Base-by-base conservation (phyloP, 805 yeast genomes). In the Pichia sporocuriosa region DNA sequence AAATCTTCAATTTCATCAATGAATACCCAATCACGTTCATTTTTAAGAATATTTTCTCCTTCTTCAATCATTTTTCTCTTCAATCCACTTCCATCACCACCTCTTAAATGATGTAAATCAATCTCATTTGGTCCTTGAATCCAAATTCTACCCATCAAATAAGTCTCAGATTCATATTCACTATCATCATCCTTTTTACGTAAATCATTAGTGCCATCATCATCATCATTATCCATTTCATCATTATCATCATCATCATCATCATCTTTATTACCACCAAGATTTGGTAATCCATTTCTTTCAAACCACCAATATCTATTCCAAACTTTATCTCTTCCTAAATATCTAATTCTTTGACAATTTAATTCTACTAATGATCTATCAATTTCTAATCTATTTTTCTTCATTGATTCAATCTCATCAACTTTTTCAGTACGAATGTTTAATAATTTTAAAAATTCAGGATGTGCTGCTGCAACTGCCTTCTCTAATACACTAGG, bases 241-340 rank as follows among this genome's bases (percentile, higher is more conserved):
- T 55, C 66, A 0, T 59, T 60, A 2, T 53, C 65, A 13, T 52
- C 55, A 5, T 54, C 63, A 10, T 51, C 57, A 16, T 55, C 62
- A 20, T 52, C 55, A 23, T 43, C 45, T 20, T 40, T 43, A 23
- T 48, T 44, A 15, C 51, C 38, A 6, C 53, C 55, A 16, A 63
- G 52, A 31, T 62, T 67, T 4, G 88, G 86, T 36, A 87, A 67
- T 0, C 97, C 98, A 55, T 83, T 82, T 48, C 72, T 70, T 55
- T 90, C 97, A 56, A 88, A 79, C 96, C 96, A 93, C 95, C 95
- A 93, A 59, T 90, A 93, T 49, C 89, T 69, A 64, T 93, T 93
- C 59, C 69, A 88, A 44, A 76, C 74, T 38, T 95, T 67, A 60
- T 93, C 98, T 44, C 79, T 72, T 2, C 98, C 98, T 22, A 93